These are phyloP conservation scores for Sutorius eximius DNA, from an alignment of 1,284 basidiomycete species.

Conservation along the genomic window DNA sequence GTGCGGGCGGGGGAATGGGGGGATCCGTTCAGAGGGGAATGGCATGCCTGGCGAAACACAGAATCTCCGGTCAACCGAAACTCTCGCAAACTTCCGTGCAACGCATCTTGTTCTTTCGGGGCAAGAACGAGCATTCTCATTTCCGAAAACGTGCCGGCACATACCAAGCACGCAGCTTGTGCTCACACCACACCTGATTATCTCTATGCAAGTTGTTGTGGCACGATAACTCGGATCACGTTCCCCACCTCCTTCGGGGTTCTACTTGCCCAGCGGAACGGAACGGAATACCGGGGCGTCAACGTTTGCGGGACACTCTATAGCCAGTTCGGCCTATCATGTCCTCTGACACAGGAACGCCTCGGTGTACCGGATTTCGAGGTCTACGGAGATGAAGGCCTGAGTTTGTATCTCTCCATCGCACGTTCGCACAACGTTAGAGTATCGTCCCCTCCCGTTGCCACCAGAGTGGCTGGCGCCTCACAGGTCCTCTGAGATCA, in stretches of 20 bases:
- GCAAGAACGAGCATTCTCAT: conserved; percentile 14
- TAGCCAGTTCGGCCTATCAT: conserved; percentile 28
- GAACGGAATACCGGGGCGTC: conserved; percentile 10
- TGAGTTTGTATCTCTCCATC: conserved; percentile 22
- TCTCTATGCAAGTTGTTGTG: conserved; percentile 16
- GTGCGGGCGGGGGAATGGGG: background rate
- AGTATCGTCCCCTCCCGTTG: conserved; percentile 8
- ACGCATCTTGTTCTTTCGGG: background rate
- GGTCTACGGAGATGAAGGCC: conserved; percentile 30
- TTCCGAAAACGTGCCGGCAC: conserved; percentile 20
- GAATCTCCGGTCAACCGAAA: conserved; percentile 12
- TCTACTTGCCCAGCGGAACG: conserved; percentile 11
- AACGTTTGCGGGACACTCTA: conserved; percentile 15
- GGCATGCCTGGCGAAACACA: background rate
- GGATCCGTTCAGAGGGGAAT: conserved; percentile 7
- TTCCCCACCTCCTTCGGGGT: conserved; percentile 2
- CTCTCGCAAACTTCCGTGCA: conserved; percentile 14
- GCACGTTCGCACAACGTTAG: conserved; percentile 28
- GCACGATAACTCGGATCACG: conserved; percentile 13
- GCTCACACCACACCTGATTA: conserved; percentile 11
- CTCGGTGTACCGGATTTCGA: conserved; percentile 32
- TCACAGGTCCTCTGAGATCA: conserved; percentile 17
- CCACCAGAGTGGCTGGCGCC: conserved; percentile 16
- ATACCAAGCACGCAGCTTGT: background rate
- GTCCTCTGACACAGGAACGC: conserved; percentile 27